A percentile compares a stretch with the other conserved stretches of the same genome.
Conservation (phyloP, 805 yeast species). For the Aciculoconidium aculeatum region DNA sequence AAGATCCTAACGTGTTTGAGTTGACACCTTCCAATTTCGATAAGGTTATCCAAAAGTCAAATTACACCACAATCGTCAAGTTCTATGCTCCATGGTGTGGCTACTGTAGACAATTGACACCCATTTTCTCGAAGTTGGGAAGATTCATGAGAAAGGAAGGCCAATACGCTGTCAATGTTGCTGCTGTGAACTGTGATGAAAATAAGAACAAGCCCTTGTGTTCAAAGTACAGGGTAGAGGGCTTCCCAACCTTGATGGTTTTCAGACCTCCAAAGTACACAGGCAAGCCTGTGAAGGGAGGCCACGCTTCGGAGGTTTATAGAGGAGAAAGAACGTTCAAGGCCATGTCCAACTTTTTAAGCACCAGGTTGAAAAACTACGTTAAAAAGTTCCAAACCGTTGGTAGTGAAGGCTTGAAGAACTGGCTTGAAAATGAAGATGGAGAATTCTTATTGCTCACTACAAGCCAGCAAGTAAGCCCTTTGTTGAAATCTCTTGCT, state of each 20-base stretch:
- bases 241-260: slow-evolving; percentile 79
- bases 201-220: slow-evolving; percentile 65
- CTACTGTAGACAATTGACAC: slow-evolving; percentile 71
- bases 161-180: slow-evolving; percentile 53
- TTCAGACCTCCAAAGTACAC: slow-evolving; percentile 73
- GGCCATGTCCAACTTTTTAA: slow-evolving; percentile 48
- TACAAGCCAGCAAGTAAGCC: slow-evolving; percentile 41
- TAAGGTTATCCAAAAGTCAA: slow-evolving; percentile 58
- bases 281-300: slow-evolving; percentile 10
- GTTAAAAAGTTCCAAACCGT: slow-evolving; percentile 44
- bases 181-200: slow-evolving; percentile 82
- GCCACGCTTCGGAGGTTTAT: slow-evolving; percentile 44
- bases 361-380: slow-evolving; percentile 60
- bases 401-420: slow-evolving; percentile 15
- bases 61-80: slow-evolving; percentile 77
- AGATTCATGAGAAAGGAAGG: slow-evolving; percentile 45
- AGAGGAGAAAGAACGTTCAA: slow-evolving; percentile 56
- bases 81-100: slow-evolving; percentile 99
- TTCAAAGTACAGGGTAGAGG: slow-evolving; percentile 55
- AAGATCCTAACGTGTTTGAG: slow-evolving; percentile 46
- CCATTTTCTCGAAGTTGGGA: slow-evolving; percentile 61
- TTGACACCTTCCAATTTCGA: slow-evolving; percentile 55
- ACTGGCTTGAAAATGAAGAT: slow-evolving; percentile 25
- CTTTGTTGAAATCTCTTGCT: slow-evolving; percentile 60
- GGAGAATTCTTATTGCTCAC: slow-evolving; percentile 50